Evolutionary conservation across 225 moss, liverwort and hornwort genomes (phyloP), one percentile per base, ranked within the genome.

Genomic region (Thuidium tamariscinum): DNA sequence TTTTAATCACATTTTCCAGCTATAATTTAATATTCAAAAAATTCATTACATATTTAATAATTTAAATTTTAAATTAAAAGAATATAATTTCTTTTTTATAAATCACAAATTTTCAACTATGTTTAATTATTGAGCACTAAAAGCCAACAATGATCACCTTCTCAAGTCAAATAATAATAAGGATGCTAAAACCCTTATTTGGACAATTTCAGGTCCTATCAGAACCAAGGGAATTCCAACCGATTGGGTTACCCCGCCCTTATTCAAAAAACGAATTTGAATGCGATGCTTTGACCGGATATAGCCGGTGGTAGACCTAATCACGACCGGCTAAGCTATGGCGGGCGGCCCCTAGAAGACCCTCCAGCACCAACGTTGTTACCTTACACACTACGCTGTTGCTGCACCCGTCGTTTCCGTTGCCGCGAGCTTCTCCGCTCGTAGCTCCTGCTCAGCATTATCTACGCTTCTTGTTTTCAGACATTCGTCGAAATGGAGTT

Each of bases 401-500:
- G 5, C 27, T 16, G 4, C 42, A 37, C 25, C 39, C 22, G 1
- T 14, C 60, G 26, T 69, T 39, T 16, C 25, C 21, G 22, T 9
- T 72, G 71, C 86, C 61, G 23, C 86, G 75, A 68, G 69, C 82
- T 71, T 83, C 54, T 52, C 30, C 36, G 65, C 77, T 82, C 86
- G 70, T 77, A 52, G 74, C 82, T 67, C 16, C 42, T 42, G n/a
- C 37, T 42, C 9, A 11, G 25, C 69, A 41, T 34, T 82, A 7
- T 20, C 62, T 9, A 4, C 22, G 3, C 16, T 55, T 71, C 37
- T 56, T 36, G n/a, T 26, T 29, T 29, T 34, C 16, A 70, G 42
- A 5, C 7, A 54, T 34, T 77, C 32, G 25, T 32, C 29, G 22
- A 5, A 36, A 92, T 89, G 92, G 92, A 92, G 90, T 91, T 91